A percentile compares a stretch with the other conserved stretches of the same genome.
These are phyloP conservation scores for Myriosclerotinia duriaeana DNA, from an alignment of 2,329 filamentous ascomycete species.

Conservation along the genomic window DNA sequence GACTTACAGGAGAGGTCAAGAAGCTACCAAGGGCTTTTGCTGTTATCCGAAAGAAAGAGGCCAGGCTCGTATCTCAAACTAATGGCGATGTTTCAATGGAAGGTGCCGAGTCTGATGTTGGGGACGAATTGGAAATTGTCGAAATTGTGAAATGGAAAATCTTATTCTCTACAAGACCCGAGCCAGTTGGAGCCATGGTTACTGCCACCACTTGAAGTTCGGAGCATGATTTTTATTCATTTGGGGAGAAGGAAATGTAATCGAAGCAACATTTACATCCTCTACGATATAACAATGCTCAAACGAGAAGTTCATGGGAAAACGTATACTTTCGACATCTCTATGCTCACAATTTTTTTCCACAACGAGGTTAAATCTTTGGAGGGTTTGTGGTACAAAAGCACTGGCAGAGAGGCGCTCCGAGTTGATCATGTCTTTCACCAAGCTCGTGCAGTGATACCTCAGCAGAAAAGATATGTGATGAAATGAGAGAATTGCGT, in stretches of 20 bases:
- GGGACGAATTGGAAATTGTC: conserved; percentile 76
- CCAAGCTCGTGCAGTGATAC: background rate
- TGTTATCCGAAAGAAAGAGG: conserved; percentile 62
- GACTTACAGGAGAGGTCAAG: conserved; percentile 86
- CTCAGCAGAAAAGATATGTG: background rate
- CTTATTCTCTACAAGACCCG: conserved; percentile 78
- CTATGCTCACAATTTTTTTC: too few species aligned
- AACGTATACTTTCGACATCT: background rate
- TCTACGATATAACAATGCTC: background rate
- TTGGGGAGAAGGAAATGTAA: too few species aligned
- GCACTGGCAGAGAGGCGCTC: background rate
- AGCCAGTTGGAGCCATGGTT: conserved; percentile 64
- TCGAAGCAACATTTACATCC: background rate
- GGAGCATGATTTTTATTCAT: background rate
- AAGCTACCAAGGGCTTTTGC: conserved; percentile 77
- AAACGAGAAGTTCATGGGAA: too few species aligned
- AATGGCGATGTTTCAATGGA: conserved; percentile 37
- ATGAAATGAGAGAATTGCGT: background rate
- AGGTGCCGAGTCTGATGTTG: conserved; percentile 67
- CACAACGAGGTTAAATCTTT: background rate
- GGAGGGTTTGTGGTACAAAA: background rate
- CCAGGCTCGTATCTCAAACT: conserved; percentile 18
- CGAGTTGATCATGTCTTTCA: background rate
- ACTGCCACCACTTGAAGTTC: background rate
- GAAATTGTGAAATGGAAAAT: conserved; percentile 88